Conservation (phyloP, 1,284 basidiomycete species). For the Agroathelia rolfsii region DNA sequence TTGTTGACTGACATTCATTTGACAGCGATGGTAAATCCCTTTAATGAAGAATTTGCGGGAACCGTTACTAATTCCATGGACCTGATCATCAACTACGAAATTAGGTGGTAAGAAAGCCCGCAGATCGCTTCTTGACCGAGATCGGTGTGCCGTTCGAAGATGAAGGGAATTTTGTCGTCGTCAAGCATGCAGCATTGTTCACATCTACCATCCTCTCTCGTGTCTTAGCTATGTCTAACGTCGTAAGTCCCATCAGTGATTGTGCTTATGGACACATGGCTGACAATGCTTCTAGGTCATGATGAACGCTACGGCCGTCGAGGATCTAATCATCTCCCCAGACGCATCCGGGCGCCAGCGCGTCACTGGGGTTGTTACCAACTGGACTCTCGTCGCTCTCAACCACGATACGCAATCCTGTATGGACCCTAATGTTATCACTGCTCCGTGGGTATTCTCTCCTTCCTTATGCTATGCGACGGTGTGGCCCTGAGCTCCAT, state of each 20-base stretch:
- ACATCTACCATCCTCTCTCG: conserved; percentile 72
- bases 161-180: conserved; percentile 72
- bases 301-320: conserved; percentile 71
- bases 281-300: conserved; percentile 29
- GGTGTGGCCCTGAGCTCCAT: no score
- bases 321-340: conserved; percentile 63
- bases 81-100: not conserved
- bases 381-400: conserved; percentile 78
- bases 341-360: conserved; percentile 54
- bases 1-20: no score
- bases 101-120: conserved; percentile 74
- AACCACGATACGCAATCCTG: conserved; percentile 78
- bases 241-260: conserved; percentile 28
- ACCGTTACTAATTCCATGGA: conserved; percentile 1
- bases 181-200: conserved; percentile 76
- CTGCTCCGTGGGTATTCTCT: no score
- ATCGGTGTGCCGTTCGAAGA: conserved; percentile 75
- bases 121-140: conserved; percentile 64
- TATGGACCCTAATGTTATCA: conserved; percentile 84
- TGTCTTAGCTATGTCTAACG: conserved; percentile 67
- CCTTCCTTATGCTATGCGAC: no score
- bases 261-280: conserved; percentile 10
- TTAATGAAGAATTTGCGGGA: not conserved
- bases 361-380: conserved; percentile 77
- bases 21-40: not conserved